Base-by-base conservation (phyloP, 768 basidiomycete species). In the Tricholoma flavovirens region DNA sequence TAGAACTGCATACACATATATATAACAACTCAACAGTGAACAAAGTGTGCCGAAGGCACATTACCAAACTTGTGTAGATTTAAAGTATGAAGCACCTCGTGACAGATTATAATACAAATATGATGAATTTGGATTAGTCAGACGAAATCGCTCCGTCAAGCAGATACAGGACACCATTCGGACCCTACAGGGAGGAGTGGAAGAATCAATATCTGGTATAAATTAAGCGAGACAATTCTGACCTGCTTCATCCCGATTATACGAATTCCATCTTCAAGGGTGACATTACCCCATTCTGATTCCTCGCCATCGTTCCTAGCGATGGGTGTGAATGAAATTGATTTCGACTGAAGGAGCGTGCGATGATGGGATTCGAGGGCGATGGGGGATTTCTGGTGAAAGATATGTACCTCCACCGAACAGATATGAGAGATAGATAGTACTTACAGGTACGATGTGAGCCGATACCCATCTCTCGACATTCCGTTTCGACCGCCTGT, bases 391-490 rank as follows among this genome's bases (percentile, higher is more conserved):
- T 79, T 64, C 81, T 83, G 57, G 5, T 9, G 43, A 15, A 30
- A 15, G 24, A 29, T 29, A 29, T 30, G 5, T 46, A 51, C 8
- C 9, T 58, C 45, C 12, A 40, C 14, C 24, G 53, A 24, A 32
- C 45, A 14, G n/a, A 51, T 32, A 33, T 32, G 17, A 33, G 40
- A 11, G 24, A 53, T 35, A 4, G 15, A 33, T n/a, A 35, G 46
- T 21, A 17, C 10, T 29, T 66, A 93, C 93, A 5, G 91, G 88
- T 53, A 96, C 80, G 57, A 95, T 83, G 64, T 94, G 93, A 2
- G 86, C 86, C 1, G 84, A 82, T 0, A 95, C 78, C 89, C 93
- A 96, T 51, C 76, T 77, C 61, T 86, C 80, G 11, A 95, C 87
- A 61, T 93, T 90, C 61, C 70, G 71, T 70, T 74, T 84, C 6